These are phyloP conservation scores for Penicillium riverlandense DNA, from an alignment of 495 filamentous ascomycete species.

Conservation along the genomic window DNA sequence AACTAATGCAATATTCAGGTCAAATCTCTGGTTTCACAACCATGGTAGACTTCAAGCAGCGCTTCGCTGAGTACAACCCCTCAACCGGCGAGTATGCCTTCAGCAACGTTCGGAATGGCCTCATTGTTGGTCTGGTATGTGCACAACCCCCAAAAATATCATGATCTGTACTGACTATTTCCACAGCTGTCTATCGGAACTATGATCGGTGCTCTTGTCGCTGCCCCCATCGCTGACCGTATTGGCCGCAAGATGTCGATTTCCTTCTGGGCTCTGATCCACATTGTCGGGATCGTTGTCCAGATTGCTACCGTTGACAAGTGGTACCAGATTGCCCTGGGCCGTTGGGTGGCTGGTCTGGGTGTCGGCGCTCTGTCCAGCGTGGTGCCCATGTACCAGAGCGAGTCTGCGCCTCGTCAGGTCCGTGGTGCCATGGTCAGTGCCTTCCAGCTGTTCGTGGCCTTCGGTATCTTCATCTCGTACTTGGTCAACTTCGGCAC, in stretches of 20 bases:
- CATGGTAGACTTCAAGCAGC: constrained; percentile 46
- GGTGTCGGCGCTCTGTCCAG: constrained; percentile 68
- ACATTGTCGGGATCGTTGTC: constrained; percentile 62
- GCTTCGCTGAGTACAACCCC: constrained; percentile 35
- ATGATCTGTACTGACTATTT: background rate
- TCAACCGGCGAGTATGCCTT: constrained; percentile 34
- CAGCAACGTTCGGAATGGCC: constrained; percentile 47
- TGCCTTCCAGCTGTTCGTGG: constrained; percentile 82
- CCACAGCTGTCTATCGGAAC: constrained; percentile 55
- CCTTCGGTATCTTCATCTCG: constrained; percentile 76
- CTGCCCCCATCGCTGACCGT: constrained; percentile 48
- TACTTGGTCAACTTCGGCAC: constrained; percentile 80
- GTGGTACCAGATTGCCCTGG: constrained; percentile 49
- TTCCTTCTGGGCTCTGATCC: constrained; percentile 51
- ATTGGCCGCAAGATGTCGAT: constrained; percentile 48
- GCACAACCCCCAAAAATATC: background rate
- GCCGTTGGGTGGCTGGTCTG: constrained; percentile 55
- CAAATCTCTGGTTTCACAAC: constrained; percentile 55
- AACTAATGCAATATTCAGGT: constrained; percentile 18
- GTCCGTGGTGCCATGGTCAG: constrained; percentile 63
- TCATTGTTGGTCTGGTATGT: constrained; percentile 50
- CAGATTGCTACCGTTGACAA: constrained; percentile 52
- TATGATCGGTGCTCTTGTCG: constrained; percentile 59
- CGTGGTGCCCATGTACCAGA: constrained; percentile 67
- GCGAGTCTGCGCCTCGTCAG: constrained; percentile 57